Conservation (phyloP, 805 yeast species). For the Kurtzmaniella fragi region DNA sequence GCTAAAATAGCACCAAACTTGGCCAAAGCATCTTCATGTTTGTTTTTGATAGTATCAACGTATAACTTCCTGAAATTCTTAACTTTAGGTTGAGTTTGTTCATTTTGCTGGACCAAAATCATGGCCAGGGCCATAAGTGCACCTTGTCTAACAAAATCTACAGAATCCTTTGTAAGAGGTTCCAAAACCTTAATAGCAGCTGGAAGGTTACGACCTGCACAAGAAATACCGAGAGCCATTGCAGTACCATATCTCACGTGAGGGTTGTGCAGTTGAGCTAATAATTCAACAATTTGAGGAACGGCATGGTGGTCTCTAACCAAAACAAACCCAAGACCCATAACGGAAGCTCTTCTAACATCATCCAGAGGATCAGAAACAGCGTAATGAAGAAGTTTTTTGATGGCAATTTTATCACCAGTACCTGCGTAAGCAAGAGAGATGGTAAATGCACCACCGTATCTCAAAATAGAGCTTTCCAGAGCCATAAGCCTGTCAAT, state of each 20-base stretch:
- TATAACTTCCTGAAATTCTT: constrained; percentile 68
- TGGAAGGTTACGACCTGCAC: constrained; percentile 89
- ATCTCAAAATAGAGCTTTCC: constrained; percentile 81
- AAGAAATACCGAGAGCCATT: constrained; percentile 91
- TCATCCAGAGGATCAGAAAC: constrained; percentile 96
- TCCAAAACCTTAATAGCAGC: constrained; percentile 90
- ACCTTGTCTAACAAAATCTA: constrained; percentile 97
- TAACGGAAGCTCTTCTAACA: constrained; percentile 94
- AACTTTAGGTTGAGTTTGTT: constrained; percentile 74
- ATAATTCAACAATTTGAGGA: constrained; percentile 89
- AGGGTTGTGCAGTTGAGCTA: constrained; percentile 93
- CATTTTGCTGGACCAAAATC: constrained; percentile 86
- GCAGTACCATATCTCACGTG: constrained; percentile 99
- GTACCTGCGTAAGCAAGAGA: constrained; percentile 98
- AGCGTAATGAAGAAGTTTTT: constrained; percentile 82
- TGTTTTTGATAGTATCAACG: constrained; percentile 72
- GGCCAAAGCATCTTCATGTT: constrained; percentile 95
- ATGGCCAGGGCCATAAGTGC: constrained; percentile 89
- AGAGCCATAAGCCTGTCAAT: constrained; percentile 64
- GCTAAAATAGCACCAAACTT: constrained; percentile 96
- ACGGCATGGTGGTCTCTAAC: constrained; percentile 89
- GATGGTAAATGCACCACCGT: constrained; percentile 92
- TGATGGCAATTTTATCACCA: constrained; percentile 82
- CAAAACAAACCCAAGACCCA: constrained; percentile 84
- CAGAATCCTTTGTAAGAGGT: constrained; percentile 89